Evolutionary conservation across 164 flowering plant species (phyloP).

Genomic region (Stephania yunnanensis): DNA sequence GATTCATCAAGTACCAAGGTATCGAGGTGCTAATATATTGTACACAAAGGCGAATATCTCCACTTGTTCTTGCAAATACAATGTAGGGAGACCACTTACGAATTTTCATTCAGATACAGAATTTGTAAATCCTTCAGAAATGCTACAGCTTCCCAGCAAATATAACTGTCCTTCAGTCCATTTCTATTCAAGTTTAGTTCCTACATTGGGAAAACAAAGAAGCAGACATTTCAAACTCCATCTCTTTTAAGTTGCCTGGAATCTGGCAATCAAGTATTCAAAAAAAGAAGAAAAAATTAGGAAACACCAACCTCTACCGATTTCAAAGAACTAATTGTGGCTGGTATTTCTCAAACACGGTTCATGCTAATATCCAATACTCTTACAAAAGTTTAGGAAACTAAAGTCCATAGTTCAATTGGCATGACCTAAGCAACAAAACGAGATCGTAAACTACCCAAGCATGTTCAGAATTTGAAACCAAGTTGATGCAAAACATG

Average conservation of each 20-base stretch:
- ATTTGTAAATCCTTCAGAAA: conserved; percentile 46
- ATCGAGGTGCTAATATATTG: background rate
- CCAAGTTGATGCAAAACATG: too few species aligned
- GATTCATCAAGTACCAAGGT: background rate
- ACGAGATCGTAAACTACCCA: too few species aligned
- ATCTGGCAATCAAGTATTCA: background rate
- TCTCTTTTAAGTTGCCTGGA: background rate
- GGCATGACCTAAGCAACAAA: conserved; percentile 49
- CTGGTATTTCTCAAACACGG: conserved; percentile 42
- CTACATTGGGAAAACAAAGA: conserved; percentile 28
- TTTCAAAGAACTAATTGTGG: conserved; percentile 39
- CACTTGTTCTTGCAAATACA: background rate
- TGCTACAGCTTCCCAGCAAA: conserved; percentile 67
- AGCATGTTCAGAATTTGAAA: too few species aligned
- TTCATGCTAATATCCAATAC: conserved; percentile 67
- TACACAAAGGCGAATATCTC: background rate
- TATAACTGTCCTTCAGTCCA: conserved; percentile 37
- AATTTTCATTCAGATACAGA: conserved; percentile 53
- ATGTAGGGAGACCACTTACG: conserved; percentile 37
- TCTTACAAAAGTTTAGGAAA: conserved; percentile 45
- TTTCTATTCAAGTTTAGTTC: conserved; percentile 58
- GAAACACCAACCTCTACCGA: conserved; percentile 42
- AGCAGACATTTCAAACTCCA: background rate
- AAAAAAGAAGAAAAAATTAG: background rate
- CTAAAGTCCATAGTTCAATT: conserved; percentile 71